Evolutionary conservation across 805 yeast species (phyloP), one percentile per base, ranked within the genome.

Genomic region (Lachancea mirantina): DNA sequence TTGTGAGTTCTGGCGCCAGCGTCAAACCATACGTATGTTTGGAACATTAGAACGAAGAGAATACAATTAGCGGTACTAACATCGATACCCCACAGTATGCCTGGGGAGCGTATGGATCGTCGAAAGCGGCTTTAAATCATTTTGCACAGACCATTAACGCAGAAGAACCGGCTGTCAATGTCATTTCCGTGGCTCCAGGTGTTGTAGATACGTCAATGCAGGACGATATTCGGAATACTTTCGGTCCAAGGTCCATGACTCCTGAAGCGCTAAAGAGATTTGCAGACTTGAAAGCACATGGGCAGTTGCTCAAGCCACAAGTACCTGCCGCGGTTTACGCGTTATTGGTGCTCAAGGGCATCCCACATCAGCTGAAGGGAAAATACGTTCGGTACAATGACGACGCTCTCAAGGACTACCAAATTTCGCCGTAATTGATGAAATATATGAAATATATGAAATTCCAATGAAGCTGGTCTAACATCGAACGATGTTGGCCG

Each of bases 161-260:
- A 5, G 96, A 87, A 48, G 87, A 82, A 51, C 61, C 67, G 1
- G 66, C 61, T 0, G 45, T 50, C 6, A 41, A 31, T 18, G 64
- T 80, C 3, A 61, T 87, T 8, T 67, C 96, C 0, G 68, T 92
- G 15, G 96, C 95, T 0, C 97, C 97, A 0, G 97, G 98, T 4
- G 94, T 85, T 1, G 96, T 92, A 2, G 84, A 84, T 52, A 89
- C 98, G 1, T 65, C 64, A 14, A 89, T 92, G 97, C 97, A 92
- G 61, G 54, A 43, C 6, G 78, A 75, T 34, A 87, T 89, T 36
- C 74, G 97, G 46, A 79, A 74, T 11, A 67, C 58, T 26, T 74
- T 60, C 39, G 65, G 72, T 42, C 75, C 77, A 2, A 41, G 47
- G 4, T 62, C 63, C 17, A 88, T 88, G 96, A 63, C 68, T 0